phyloP scores from a whole-genome alignment of 352 stramenopile genomes.

The Sclerospora graminicola region DNA sequence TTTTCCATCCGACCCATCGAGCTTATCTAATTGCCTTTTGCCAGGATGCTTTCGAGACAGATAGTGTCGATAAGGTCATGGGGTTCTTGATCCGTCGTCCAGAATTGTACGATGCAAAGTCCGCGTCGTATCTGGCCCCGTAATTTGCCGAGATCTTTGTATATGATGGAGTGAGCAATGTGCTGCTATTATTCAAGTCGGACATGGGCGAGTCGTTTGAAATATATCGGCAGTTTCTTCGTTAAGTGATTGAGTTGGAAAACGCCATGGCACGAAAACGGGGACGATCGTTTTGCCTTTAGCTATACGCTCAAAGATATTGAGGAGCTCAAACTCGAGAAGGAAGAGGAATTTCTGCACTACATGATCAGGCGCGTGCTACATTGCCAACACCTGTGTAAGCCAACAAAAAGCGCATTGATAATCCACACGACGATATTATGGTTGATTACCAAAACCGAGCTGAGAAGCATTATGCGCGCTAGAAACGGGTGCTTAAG shows the following conservation, averaged over 20 bases:
- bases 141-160: too few species aligned
- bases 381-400: conserved; percentile 19
- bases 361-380: conserved; percentile 29
- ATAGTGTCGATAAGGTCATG: conserved; percentile 62
- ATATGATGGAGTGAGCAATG: conserved; percentile 31
- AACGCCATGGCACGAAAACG: too few species aligned
- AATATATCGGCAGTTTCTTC: conserved; percentile 46
- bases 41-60: conserved; percentile 41
- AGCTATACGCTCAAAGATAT: conserved; percentile 32
- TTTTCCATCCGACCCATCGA: conserved; percentile 41
- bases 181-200: conserved; percentile 52
- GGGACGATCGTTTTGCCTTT: conserved; percentile 23
- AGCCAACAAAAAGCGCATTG: too few species aligned
- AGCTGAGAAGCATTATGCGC: too few species aligned
- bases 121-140: too few species aligned
- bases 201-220: conserved; percentile 30
- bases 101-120: too few species aligned
- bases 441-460: too few species aligned
- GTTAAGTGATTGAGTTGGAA: conserved; percentile 54
- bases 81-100: conserved; percentile 47
- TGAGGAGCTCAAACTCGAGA: conserved; percentile 53
- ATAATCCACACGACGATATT: too few species aligned
- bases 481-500: too few species aligned
- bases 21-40: conserved; percentile 42
- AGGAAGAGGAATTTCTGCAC: too few species aligned